Evolutionary conservation across 495 filamentous ascomycete genomes (phyloP).

Genomic region (Neurospora sp.): DNA sequence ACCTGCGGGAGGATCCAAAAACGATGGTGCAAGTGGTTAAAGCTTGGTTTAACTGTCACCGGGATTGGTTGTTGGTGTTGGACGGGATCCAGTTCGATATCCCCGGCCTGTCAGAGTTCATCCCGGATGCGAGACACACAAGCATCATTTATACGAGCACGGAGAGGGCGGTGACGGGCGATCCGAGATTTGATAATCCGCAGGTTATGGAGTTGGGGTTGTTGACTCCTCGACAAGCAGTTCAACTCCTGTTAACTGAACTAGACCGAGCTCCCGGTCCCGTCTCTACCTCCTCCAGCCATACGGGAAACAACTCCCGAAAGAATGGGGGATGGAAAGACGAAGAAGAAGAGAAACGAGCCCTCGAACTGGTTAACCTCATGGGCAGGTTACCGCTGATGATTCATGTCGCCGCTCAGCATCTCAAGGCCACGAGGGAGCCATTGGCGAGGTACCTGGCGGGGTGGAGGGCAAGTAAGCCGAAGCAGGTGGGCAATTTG

Average conservation of each 20-base stretch:
- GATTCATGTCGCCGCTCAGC: conserved; percentile 68
- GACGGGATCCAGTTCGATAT: conserved; percentile 67
- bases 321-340: conserved; percentile 45
- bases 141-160: conserved; percentile 73
- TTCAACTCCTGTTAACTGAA: conserved; percentile 37
- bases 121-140: conserved; percentile 59
- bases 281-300: neutral
- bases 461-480: conserved; percentile 51
- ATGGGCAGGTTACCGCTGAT: conserved; percentile 67
- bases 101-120: conserved; percentile 50
- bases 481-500: conserved; percentile 51
- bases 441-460: conserved; percentile 61
- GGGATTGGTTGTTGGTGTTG: conserved; percentile 66
- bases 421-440: conserved; percentile 60
- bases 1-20: conserved; percentile 33
- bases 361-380: conserved; percentile 55
- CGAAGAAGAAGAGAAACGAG: conserved; percentile 47
- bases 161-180: conserved; percentile 54
- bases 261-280: conserved; percentile 22
- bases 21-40: conserved; percentile 52
- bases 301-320: neutral
- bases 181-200: conserved; percentile 64
- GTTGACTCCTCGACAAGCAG: conserved; percentile 41
- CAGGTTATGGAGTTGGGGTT: conserved; percentile 54
- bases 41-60: conserved; percentile 58